phyloP scores from a whole-genome alignment of 2,329 filamentous ascomycete genomes.

The Verticillium klebahnii region DNA sequence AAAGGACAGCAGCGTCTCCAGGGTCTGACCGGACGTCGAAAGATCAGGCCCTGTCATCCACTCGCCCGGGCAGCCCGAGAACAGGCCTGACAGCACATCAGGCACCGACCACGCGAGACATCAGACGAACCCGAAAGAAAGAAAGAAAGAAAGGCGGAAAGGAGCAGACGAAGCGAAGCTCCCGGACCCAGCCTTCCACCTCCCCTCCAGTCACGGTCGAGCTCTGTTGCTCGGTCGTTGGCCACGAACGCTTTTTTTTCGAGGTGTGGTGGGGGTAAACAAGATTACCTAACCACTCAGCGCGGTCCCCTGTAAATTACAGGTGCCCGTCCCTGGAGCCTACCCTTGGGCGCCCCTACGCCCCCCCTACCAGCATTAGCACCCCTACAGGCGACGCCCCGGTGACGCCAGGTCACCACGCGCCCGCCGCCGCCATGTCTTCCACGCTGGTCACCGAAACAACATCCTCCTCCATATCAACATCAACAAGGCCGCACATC shows the following conservation, averaged over 20 bases:
- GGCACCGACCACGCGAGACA: not conserved
- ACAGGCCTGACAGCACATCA: not conserved
- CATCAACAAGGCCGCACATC: not conserved
- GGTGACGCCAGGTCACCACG: not conserved
- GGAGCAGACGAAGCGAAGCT: not conserved
- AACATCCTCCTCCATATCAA: slow-evolving; percentile 2
- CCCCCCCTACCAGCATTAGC: not conserved
- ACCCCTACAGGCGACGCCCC: not conserved
- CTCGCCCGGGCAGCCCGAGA: not conserved
- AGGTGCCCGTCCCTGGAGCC: not conserved
- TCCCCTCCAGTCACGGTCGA: not conserved
- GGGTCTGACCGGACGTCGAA: not conserved
- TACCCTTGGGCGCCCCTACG: not conserved
- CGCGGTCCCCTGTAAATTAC: not conserved
- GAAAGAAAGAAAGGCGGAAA: not conserved
- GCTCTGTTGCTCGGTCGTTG: not conserved
- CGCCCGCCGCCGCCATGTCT: not conserved
- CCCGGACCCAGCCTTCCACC: no score
- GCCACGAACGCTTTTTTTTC: not conserved
- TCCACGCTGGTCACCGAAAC: slow-evolving; percentile 3
- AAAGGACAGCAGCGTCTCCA: no score
- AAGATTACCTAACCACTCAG: not conserved
- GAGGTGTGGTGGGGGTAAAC: not conserved
- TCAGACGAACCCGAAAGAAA: not conserved
- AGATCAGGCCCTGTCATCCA: not conserved